phyloP scores from a whole-genome alignment of 192 early-diverging fungal genomes.

The Coemansia guatemalensis region DNA sequence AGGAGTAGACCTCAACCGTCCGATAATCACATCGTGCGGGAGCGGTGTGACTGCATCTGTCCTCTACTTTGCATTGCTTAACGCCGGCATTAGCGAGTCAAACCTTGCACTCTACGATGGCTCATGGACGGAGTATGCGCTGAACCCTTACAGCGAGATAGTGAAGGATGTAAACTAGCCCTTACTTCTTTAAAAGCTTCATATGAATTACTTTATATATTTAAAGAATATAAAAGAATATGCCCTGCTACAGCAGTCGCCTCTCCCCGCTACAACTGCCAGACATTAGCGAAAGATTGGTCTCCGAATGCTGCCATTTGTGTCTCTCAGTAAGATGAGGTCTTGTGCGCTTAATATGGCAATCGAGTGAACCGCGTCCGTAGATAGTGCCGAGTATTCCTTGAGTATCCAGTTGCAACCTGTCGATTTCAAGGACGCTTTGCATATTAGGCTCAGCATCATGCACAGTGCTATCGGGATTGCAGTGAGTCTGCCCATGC shows the following conservation, averaged over 20 bases:
- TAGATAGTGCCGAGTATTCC: not conserved
- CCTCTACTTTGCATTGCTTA: constrained; percentile 77
- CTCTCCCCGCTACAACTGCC: constrained; percentile 29
- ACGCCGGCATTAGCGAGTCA: constrained; percentile 57
- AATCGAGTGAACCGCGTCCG: constrained; percentile 14
- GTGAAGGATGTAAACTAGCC: constrained; percentile 43
- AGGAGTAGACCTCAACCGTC: constrained; percentile 66
- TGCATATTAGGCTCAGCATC: not conserved
- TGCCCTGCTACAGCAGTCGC: constrained; percentile 20
- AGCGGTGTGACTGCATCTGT: constrained; percentile 85
- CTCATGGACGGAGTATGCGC: constrained; percentile 89
- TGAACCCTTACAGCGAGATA: constrained; percentile 66
- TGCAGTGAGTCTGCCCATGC: constrained; percentile 15
- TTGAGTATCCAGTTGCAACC: not conserved
- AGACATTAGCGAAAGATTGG: constrained; percentile 35
- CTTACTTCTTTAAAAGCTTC: not conserved
- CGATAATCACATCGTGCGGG: constrained; percentile 81
- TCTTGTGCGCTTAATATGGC: constrained; percentile 9
- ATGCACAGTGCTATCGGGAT: not conserved
- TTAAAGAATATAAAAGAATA: not conserved
- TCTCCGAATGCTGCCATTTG: constrained; percentile 43
- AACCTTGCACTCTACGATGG: constrained; percentile 83
- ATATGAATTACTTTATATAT: constrained; percentile 1
- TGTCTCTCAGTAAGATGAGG: constrained; percentile 14
- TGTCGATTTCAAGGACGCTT: constrained; percentile 4